A percentile compares a stretch with the other conserved stretches of the same genome.
Evolutionary conservation across 2,329 filamentous ascomycete genomes (phyloP).

Genomic region (Colletotrichum spinosum): DNA sequence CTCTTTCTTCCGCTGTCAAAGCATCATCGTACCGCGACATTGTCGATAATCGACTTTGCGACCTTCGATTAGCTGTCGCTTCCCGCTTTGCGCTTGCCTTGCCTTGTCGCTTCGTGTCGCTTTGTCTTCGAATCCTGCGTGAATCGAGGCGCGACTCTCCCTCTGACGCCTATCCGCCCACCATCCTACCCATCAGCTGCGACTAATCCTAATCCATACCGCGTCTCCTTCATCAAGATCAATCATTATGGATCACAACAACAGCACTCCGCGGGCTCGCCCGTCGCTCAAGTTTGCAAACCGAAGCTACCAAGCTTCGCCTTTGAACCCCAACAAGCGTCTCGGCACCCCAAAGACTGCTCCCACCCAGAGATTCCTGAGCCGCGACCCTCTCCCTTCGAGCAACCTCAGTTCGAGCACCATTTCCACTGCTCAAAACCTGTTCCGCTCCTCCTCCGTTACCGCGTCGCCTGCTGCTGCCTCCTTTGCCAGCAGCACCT

Average conservation of each 20-base stretch:
- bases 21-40: constrained; percentile 1
- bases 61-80: constrained; percentile 14
- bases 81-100: constrained; percentile 25
- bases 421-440: constrained; percentile 52
- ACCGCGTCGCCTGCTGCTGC: constrained; percentile 45
- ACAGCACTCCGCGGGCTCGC: constrained; percentile 52
- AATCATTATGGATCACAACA: constrained; percentile 39
- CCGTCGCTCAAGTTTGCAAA: constrained; percentile 57
- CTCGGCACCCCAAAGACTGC: constrained; percentile 53
- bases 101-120: constrained; percentile 1
- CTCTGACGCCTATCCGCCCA: constrained; percentile 22
- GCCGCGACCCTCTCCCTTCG: constrained; percentile 50
- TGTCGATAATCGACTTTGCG: neutral
- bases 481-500: constrained; percentile 58
- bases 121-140: constrained; percentile 33
- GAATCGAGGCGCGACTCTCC: constrained; percentile 33
- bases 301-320: constrained; percentile 54
- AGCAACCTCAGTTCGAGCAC: constrained; percentile 51
- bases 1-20: constrained; percentile 11
- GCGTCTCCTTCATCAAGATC: neutral
- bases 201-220: constrained; percentile 22
- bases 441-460: constrained; percentile 55
- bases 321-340: constrained; percentile 48
- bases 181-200: constrained; percentile 24
- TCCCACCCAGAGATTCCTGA: constrained; percentile 50